Conservation (phyloP, 495 filamentous ascomycete genomes). For the Penicillium psychrofluorescens region DNA sequence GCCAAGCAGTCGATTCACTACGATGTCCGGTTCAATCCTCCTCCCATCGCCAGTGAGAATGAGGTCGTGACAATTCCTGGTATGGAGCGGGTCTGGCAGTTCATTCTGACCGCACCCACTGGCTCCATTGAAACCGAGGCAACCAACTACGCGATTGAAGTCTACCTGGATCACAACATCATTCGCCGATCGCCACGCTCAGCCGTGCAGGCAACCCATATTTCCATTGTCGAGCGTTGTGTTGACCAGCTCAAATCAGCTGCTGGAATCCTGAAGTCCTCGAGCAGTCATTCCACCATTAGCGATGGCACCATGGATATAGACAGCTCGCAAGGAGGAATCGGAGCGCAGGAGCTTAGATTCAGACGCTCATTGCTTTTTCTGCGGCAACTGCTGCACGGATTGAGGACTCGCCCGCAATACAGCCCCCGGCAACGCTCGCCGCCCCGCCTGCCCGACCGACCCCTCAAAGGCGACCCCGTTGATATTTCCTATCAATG, state of each 20-base stretch:
- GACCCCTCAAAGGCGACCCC: slow-evolving; percentile 47
- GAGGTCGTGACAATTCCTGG: slow-evolving; percentile 49
- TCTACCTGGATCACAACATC: slow-evolving; percentile 58
- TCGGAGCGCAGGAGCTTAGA: slow-evolving; percentile 46
- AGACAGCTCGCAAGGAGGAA: slow-evolving; percentile 33
- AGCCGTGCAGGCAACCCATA: slow-evolving; percentile 62
- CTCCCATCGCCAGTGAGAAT: slow-evolving; percentile 29
- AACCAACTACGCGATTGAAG: slow-evolving; percentile 61
- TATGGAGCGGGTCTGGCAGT: slow-evolving; percentile 75
- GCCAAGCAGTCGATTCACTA: slow-evolving; percentile 49
- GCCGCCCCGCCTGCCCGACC: slow-evolving; percentile 29
- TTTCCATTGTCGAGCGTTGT: slow-evolving; percentile 70
- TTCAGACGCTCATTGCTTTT: slow-evolving; percentile 61
- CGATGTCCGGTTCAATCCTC: slow-evolving; percentile 35
- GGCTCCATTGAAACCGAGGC: slow-evolving; percentile 61
- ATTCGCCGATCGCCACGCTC: slow-evolving; percentile 34
- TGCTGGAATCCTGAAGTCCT: slow-evolving; percentile 51
- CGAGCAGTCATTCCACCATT: slow-evolving; percentile 29
- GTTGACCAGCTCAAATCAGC: slow-evolving; percentile 64
- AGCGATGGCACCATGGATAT: slow-evolving; percentile 44
- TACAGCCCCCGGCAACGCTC: slow-evolving; percentile 42
- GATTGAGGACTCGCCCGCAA: slow-evolving; percentile 43
- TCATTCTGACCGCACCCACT: slow-evolving; percentile 65
- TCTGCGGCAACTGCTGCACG: slow-evolving; percentile 49
- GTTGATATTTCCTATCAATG: slow-evolving; percentile 67